Evolutionary conservation across 768 basidiomycete genomes (phyloP).

Genomic region (Hysterangium stoloniferum): DNA sequence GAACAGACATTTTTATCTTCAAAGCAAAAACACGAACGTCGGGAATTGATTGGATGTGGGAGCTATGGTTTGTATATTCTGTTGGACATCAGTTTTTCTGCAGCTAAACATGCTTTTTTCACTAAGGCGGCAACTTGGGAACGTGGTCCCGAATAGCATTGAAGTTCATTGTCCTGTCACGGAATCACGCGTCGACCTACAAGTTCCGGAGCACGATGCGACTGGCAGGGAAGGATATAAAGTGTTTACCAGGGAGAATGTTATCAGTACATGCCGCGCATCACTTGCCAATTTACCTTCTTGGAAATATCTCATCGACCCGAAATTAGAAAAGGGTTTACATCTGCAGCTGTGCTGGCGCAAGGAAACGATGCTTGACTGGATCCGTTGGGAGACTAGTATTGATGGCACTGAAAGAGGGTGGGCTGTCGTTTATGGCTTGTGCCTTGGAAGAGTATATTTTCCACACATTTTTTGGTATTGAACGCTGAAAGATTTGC

Average conservation of each 20-base stretch:
- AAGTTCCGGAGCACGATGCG: slow-evolving; percentile 46
- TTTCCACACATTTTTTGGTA: neutral
- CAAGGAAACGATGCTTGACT: slow-evolving; percentile 65
- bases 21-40: slow-evolving; percentile 72
- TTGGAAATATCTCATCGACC: slow-evolving; percentile 54
- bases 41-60: slow-evolving; percentile 87
- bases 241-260: slow-evolving; percentile 51
- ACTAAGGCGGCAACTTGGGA: slow-evolving; percentile 63
- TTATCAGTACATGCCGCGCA: slow-evolving; percentile 55
- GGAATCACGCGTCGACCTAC: slow-evolving; percentile 60
- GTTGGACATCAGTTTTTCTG: neutral
- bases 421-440: slow-evolving; percentile 70
- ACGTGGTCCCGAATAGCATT: slow-evolving; percentile 56
- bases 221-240: slow-evolving; percentile 34
- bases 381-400: slow-evolving; percentile 74
- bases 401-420: slow-evolving; percentile 50
- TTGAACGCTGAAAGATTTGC: slow-evolving; percentile 9
- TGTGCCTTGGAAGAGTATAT: slow-evolving; percentile 65
- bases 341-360: slow-evolving; percentile 75
- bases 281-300: slow-evolving; percentile 48
- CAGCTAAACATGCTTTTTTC: neutral
- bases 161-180: slow-evolving; percentile 66
- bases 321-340: slow-evolving; percentile 45
- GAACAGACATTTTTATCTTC: slow-evolving; percentile 83
- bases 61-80: slow-evolving; percentile 50